Conservation (phyloP, 176 grass and related monocot genomes). For the Panicum miliaceum region DNA sequence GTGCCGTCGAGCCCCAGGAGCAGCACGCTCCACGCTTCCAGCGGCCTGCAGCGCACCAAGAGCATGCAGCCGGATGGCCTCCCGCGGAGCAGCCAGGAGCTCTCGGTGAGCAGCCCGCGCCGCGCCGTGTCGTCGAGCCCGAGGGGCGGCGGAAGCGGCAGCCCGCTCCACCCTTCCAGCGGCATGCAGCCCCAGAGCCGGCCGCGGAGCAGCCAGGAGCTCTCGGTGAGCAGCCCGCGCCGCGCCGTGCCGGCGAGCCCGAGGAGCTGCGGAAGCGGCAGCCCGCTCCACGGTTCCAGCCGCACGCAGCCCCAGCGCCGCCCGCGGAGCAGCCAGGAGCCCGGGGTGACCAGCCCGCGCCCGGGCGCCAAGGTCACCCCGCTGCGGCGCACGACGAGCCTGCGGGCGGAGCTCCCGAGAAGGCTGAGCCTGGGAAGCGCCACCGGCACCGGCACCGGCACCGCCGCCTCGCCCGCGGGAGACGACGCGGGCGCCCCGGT, state of each 20-base stretch:
- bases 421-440: constrained; percentile 35
- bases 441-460: not conserved
- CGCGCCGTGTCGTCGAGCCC: constrained; percentile 29
- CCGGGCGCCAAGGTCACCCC: not conserved
- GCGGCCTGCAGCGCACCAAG: constrained; percentile 35
- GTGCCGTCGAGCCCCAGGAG: constrained; percentile 11
- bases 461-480: not conserved
- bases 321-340: constrained; percentile 33
- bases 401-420: constrained; percentile 36
- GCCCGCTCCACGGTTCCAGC: too few relatives aligned
- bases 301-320: too few relatives aligned
- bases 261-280: too few relatives aligned
- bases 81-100: constrained; percentile 37
- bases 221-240: not conserved
- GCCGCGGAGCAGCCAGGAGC: constrained; percentile 36
- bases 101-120: constrained; percentile 7
- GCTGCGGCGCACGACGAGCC: constrained; percentile 49
- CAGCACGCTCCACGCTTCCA: constrained; percentile 2
- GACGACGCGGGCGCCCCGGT: constrained; percentile 42
- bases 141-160: not conserved
- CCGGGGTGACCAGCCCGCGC: not conserved
- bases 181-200: constrained; percentile 27
- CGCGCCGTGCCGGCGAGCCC: too few relatives aligned
- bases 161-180: not conserved
- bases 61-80: constrained; percentile 33